Evolutionary conservation across 352 stramenopile species (phyloP).

Genomic region (Albugo candida): DNA sequence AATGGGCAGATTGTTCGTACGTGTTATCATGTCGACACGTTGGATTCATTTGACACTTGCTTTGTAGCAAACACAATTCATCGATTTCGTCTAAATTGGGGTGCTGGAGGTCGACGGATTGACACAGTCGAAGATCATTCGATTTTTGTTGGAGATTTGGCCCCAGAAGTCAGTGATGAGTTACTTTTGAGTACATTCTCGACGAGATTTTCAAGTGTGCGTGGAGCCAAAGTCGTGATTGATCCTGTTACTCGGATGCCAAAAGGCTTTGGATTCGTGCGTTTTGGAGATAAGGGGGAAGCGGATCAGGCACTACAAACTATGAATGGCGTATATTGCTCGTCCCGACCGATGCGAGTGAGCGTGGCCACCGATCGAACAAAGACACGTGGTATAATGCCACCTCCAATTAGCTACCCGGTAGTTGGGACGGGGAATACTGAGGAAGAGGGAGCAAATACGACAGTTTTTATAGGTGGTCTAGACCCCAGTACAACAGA

Average conservation of each 20-base stretch:
- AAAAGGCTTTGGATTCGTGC: conserved; percentile 86
- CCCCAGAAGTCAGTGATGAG: conserved; percentile 77
- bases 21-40: conserved; percentile 1
- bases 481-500: conserved; percentile 62
- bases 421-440: conserved; percentile 4
- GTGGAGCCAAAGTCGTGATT: conserved; percentile 80
- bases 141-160: conserved; percentile 83
- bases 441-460: conserved; percentile 59
- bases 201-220: conserved; percentile 54
- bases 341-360: conserved; percentile 74
- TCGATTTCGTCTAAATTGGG: conserved; percentile 86
- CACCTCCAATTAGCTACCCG: conserved; percentile 8
- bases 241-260: conserved; percentile 76
- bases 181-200: conserved; percentile 72
- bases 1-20: conserved; percentile 79
- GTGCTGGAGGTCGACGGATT: conserved; percentile 65
- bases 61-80: conserved; percentile 63
- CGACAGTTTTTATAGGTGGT: conserved; percentile 83
- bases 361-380: conserved; percentile 77
- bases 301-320: conserved; percentile 69
- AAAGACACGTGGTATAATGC: conserved; percentile 14
- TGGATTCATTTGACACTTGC: not conserved
- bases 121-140: conserved; percentile 73
- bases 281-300: conserved; percentile 77
- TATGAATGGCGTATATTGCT: conserved; percentile 83